A percentile compares a stretch with the other conserved stretches of the same genome.
Evolutionary conservation across 1,139 yeast genomes (phyloP).

Genomic region (Zygosaccharomyces sapae): DNA sequence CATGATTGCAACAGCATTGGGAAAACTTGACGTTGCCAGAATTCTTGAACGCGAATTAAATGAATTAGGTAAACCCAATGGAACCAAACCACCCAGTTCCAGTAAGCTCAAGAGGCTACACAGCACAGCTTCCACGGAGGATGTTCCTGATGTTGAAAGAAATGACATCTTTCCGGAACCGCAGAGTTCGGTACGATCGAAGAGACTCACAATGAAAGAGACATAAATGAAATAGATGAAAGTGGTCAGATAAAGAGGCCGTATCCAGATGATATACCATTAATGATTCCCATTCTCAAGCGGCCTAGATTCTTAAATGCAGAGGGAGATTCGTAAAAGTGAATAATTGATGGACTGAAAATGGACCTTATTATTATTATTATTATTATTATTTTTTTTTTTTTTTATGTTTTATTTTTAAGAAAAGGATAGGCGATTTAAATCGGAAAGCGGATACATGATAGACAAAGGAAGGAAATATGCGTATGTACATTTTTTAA

Average conservation of each 20-base stretch:
- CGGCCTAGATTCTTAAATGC: constrained; percentile 5
- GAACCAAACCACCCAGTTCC: not conserved
- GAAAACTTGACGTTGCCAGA: constrained; percentile 30
- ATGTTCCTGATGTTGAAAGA: not conserved
- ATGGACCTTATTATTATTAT: no score
- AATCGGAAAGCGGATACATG: not conserved
- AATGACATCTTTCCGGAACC: constrained; percentile 1
- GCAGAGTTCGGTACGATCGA: not conserved
- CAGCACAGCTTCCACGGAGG: not conserved
- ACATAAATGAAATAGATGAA: constrained; percentile 10
- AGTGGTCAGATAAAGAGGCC: constrained; percentile 12
- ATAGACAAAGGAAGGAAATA: no score
- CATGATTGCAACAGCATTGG: constrained; percentile 28
- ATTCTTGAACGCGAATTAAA: constrained; percentile 27
- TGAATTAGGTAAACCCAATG: constrained; percentile 19
- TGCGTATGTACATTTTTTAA: no score
- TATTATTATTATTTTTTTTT: no score
- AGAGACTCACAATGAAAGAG: constrained; percentile 3
- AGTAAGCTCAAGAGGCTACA: not conserved
- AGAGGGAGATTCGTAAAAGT: not conserved
- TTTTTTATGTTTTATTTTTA: no score
- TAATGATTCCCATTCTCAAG: constrained; percentile 10
- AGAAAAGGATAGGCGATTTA: not conserved
- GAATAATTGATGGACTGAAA: not conserved
- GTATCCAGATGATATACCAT: constrained; percentile 16